A percentile compares a stretch with the other conserved stretches of the same genome.
These are phyloP conservation scores for Hyphopichia homilentoma DNA, from an alignment of 805 yeast species.

Conservation along the genomic window DNA sequence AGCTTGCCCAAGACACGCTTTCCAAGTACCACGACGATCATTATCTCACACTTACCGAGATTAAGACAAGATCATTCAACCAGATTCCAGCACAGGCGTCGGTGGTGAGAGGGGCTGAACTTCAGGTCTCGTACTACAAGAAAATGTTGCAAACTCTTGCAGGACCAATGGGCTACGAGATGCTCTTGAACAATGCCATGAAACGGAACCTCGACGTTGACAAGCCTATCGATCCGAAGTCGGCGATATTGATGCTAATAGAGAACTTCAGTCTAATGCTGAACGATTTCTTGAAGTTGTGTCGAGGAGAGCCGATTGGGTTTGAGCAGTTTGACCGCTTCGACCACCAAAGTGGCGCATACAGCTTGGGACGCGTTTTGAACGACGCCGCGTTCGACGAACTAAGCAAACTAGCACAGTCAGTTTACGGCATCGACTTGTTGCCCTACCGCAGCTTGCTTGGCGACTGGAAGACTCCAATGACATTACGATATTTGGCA, in stretches of 20 bases:
- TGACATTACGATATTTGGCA: constrained; percentile 56
- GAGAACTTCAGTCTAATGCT: constrained; percentile 30
- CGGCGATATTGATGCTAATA: constrained; percentile 36
- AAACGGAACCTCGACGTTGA: constrained; percentile 48
- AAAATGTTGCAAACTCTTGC: constrained; percentile 41
- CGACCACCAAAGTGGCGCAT: neutral
- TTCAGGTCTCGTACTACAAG: constrained; percentile 62
- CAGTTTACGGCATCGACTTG: no score
- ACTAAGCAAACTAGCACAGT: no score
- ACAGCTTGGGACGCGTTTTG: neutral
- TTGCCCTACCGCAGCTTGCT: no score
- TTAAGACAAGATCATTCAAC: constrained; percentile 53
- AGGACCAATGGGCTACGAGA: constrained; percentile 25
- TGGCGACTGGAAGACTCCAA: constrained; percentile 58
- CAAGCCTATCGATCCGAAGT: constrained; percentile 40
- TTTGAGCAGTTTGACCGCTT: constrained; percentile 37
- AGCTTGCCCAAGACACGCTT: constrained; percentile 10
- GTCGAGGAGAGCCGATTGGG: constrained; percentile 43
- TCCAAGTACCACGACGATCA: constrained; percentile 9
- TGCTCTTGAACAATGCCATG: constrained; percentile 44
- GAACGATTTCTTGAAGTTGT: constrained; percentile 42
- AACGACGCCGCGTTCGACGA: no score
- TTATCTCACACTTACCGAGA: constrained; percentile 37
- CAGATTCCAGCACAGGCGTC: constrained; percentile 47
- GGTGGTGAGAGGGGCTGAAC: constrained; percentile 45